Evolutionary conservation across 1,284 basidiomycete species (phyloP).

Genomic region (Papiliotrema flavescens): DNA sequence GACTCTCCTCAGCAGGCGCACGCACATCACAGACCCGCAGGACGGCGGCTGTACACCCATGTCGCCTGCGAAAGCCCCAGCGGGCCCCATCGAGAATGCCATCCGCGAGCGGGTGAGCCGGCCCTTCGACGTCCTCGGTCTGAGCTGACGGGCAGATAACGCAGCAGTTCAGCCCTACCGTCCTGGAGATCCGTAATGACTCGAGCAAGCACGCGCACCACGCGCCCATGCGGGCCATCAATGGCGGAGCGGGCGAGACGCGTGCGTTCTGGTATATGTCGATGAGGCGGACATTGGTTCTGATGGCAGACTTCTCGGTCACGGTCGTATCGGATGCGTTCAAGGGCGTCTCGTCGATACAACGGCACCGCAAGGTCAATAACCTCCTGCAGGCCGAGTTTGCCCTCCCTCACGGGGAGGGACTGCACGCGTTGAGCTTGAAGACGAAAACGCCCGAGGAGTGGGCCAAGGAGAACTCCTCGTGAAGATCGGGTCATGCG

Average conservation of each 20-base stretch:
- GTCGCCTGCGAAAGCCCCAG: neutral
- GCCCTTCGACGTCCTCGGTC: neutral
- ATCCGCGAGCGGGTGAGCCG: neutral
- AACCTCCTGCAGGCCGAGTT: constrained; percentile 48
- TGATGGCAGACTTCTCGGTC: constrained; percentile 47
- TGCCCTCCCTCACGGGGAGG: constrained; percentile 28
- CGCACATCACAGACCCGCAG: neutral
- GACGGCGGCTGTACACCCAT: neutral
- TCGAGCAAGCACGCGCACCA: constrained; percentile 49
- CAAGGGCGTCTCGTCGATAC: constrained; percentile 41
- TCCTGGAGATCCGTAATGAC: constrained; percentile 47
- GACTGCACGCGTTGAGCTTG: constrained; percentile 49
- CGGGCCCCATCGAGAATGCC: constrained; percentile 1
- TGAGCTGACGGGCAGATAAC: neutral
- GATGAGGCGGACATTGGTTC: neutral
- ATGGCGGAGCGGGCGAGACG: constrained; percentile 47
- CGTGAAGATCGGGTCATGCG: too few relatives aligned
- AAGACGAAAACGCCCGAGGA: constrained; percentile 48
- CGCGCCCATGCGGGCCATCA: constrained; percentile 44
- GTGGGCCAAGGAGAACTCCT: constrained; percentile 36
- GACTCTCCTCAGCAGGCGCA: too few relatives aligned
- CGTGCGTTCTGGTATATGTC: constrained; percentile 37
- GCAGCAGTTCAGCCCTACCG: constrained; percentile 31
- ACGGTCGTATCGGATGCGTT: constrained; percentile 44
- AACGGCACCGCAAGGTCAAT: constrained; percentile 49